Base-by-base conservation (phyloP, 2,329 filamentous ascomycete genomes). In the Amesomyces nigricolor region DNA sequence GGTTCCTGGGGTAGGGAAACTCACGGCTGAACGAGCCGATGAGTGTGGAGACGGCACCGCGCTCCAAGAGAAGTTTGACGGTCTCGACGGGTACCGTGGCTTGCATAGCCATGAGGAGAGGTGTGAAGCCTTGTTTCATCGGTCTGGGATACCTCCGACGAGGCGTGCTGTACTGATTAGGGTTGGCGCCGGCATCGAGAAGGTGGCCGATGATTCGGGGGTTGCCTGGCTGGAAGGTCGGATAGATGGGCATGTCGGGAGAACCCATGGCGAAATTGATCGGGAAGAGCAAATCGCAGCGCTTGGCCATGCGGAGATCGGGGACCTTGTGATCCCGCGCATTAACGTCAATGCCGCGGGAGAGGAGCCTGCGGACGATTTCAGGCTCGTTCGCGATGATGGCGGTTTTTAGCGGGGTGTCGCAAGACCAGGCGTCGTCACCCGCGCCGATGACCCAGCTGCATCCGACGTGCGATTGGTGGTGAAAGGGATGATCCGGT, bases 41-140 rank as follows among this genome's bases (percentile, higher is more conserved):
- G 7, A 7, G 10, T 11, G 19, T 38, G 4, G 53, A 43, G 39
- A 51, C 32, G 4, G 59, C 59, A 2, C 59, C 59, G 38, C 11
- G 49, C 10, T 59, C 47, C 4, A 61, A 35, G 6, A 61, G 54
- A 19, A 60, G 32, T 10, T 37, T 14, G 19, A 58, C 55, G 5
- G 57, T 61, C n/a, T 61, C 59, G 22, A 43, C 51, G 6, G 59
- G 56, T 2, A 60, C 55, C 11, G 4, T 5, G 5, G 48, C 11
- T 6, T 55, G 50, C 59, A 61, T 58, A 9, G 59, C 55, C 47
- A 60, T 19, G 0, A 56, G 9, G n/a, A 61, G 43, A 2, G 59
- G 57, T 2, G 58, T 53, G 26, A 39, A n/a, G 26, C 29, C 40
- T 10, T 13, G 43, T 1, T 13, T 11, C 9, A 22, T 13, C 26